Base-by-base conservation (phyloP, 495 filamentous ascomycete species). In the Schizothecium vesticola region DNA sequence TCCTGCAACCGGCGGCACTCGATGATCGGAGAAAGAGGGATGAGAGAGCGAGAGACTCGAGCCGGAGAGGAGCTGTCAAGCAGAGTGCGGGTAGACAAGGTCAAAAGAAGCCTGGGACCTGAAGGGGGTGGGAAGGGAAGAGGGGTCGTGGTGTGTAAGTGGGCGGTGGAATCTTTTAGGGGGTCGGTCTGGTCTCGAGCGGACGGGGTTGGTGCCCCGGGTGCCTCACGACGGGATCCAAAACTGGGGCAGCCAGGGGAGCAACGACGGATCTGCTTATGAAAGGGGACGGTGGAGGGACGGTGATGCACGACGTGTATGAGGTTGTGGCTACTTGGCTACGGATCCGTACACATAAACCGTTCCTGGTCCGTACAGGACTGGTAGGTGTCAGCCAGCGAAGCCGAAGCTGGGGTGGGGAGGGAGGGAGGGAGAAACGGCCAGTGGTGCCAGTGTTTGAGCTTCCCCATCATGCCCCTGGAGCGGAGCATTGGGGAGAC, bases 401-500 rank as follows among this genome's bases (percentile, higher is more conserved):
- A 56, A 31, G 26, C 26, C n/a, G 12, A 10, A 26, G 61, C 19
- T 16, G 7, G 61, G 31, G 13, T 19, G 19, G 19, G 59, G 57
- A 11, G 43, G 57, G 24, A 69, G 61, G 69, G 67, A 31, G 65
- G 58, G 65, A 7, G 63, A 24, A 31, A 64, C 59, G 55, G 57
- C 61, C 70, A 75, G 62, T 78, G 73, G 76, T 70, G 69, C 75
- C 67, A 74, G 73, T 74, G 76, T 78, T 77, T 78, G 75, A 78
- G 72, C 64, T 72, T 72, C 68, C 69, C 57, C 66, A 70, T 69
- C 71, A 72, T 77, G 72, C 71, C 72, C 71, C 56, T 70, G 36
- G 70, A 64, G 71, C 71, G 73, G 74, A 76, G 70, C 67, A 33
- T 21, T 64, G 25, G 65, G 68, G 59, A 55, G 64, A 70, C 43